Conservation (phyloP, 2,329 filamentous ascomycete species). For the Penicillium fuscoglaucum region DNA sequence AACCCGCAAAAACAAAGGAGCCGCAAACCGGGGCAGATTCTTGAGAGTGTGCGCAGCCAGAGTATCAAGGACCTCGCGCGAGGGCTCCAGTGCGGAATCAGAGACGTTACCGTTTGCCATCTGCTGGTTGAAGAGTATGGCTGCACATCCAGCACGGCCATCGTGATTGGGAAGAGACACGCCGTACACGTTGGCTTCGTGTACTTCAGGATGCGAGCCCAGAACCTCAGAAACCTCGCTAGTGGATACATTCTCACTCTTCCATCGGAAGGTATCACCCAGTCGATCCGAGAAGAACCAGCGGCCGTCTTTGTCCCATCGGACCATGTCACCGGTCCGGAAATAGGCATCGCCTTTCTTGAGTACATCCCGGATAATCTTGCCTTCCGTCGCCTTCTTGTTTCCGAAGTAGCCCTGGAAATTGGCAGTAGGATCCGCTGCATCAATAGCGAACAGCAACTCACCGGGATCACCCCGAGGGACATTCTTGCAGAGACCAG, state of each 20-base stretch:
- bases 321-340: constrained; percentile 77
- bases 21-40: constrained; percentile 69
- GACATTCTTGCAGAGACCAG: constrained; percentile 66
- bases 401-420: constrained; percentile 87
- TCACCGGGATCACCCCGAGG: constrained; percentile 68
- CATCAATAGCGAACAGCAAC: constrained; percentile 69
- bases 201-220: constrained; percentile 64
- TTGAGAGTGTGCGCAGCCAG: constrained; percentile 60
- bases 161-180: constrained; percentile 78
- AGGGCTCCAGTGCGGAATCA: constrained; percentile 27
- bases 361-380: constrained; percentile 73
- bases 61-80: constrained; percentile 53
- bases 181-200: constrained; percentile 84
- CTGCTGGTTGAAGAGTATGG: constrained; percentile 60
- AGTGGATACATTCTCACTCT: constrained; percentile 80
- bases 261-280: constrained; percentile 58
- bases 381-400: constrained; percentile 66
- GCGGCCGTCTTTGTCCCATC: constrained; percentile 68
- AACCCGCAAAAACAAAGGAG: constrained; percentile 74
- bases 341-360: constrained; percentile 77
- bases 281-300: constrained; percentile 74
- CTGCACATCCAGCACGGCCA: constrained; percentile 78
- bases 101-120: constrained; percentile 25
- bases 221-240: constrained; percentile 77
- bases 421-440: constrained; percentile 59